Percentiles rank a stretch among this genome's conserved stretches.
phyloP scores from a whole-genome alignment of 768 basidiomycete species.

The Pleurotus cornucopiae region DNA sequence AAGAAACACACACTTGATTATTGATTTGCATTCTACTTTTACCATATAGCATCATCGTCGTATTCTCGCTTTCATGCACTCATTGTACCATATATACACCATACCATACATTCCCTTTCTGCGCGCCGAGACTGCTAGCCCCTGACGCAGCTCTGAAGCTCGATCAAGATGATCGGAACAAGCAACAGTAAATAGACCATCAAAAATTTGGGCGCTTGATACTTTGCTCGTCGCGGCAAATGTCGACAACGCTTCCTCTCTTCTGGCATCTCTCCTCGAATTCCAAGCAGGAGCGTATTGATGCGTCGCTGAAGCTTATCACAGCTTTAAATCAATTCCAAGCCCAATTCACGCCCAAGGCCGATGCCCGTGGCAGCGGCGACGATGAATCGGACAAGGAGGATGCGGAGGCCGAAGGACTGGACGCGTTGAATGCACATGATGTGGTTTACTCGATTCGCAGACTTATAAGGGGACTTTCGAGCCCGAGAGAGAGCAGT shows the following conservation, averaged over 20 bases:
- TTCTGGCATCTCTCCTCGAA: conserved; percentile 92
- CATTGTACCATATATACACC: neutral
- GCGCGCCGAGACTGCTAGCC: neutral
- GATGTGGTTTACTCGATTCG: conserved; percentile 94
- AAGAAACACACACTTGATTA: conserved; percentile 1
- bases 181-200: neutral
- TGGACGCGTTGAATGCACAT: conserved; percentile 74
- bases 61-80: neutral
- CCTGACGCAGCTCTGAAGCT: neutral
- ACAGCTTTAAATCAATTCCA: conserved; percentile 84
- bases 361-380: conserved; percentile 17
- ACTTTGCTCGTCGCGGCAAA: conserved; percentile 20
- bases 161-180: conserved; percentile 2
- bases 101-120: neutral
- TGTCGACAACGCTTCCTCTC: conserved; percentile 86
- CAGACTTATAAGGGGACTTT: conserved; percentile 81
- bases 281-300: conserved; percentile 73
- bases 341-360: conserved; percentile 47
- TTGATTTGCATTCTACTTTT: neutral
- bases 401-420: conserved; percentile 36
- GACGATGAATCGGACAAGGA: conserved; percentile 47
- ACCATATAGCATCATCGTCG: neutral
- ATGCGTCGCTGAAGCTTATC: conserved; percentile 83
- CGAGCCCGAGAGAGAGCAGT: conserved; percentile 90
- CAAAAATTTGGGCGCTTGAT: conserved; percentile 2